phyloP scores from a whole-genome alignment of 192 early-diverging fungal genomes.

The Dissophora globulifera region DNA sequence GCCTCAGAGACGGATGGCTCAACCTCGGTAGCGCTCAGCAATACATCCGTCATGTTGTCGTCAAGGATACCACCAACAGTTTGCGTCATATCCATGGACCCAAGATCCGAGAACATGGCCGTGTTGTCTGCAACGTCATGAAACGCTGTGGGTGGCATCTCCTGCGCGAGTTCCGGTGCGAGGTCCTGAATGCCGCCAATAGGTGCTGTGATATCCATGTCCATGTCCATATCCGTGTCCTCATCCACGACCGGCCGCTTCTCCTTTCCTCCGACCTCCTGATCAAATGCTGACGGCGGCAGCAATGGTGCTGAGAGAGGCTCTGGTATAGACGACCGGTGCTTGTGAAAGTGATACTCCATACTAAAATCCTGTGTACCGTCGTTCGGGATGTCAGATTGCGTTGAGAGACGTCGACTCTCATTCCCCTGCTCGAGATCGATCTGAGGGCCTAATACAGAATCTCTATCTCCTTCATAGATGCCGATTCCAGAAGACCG shows the following conservation, averaged over 20 bases:
- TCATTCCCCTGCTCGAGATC: background rate
- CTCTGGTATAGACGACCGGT: conserved; percentile 27
- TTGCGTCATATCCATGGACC: conserved; percentile 40
- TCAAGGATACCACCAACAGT: conserved; percentile 33
- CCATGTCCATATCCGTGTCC: conserved; percentile 39
- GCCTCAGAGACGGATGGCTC: background rate
- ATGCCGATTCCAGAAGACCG: conserved; percentile 32
- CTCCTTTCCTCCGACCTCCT: background rate
- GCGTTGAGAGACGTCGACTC: background rate
- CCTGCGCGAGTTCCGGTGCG: conserved; percentile 23
- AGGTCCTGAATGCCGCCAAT: conserved; percentile 45
- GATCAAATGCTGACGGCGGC: background rate
- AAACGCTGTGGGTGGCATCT: conserved; percentile 34
- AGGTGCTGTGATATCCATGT: conserved; percentile 51
- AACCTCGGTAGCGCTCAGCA: background rate
- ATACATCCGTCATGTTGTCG: background rate
- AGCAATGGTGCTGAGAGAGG: background rate
- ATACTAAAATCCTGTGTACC: conserved; percentile 30
- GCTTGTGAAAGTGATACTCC: conserved; percentile 19
- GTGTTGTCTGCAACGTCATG: conserved; percentile 22
- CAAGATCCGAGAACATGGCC: conserved; percentile 26
- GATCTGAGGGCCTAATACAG: conserved; percentile 18
- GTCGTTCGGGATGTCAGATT: conserved; percentile 6
- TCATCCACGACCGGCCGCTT: conserved; percentile 8
- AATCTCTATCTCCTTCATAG: conserved; percentile 3